Base-by-base conservation (phyloP, 2,329 filamentous ascomycete species). In the Keithomyces neogunnii region DNA sequence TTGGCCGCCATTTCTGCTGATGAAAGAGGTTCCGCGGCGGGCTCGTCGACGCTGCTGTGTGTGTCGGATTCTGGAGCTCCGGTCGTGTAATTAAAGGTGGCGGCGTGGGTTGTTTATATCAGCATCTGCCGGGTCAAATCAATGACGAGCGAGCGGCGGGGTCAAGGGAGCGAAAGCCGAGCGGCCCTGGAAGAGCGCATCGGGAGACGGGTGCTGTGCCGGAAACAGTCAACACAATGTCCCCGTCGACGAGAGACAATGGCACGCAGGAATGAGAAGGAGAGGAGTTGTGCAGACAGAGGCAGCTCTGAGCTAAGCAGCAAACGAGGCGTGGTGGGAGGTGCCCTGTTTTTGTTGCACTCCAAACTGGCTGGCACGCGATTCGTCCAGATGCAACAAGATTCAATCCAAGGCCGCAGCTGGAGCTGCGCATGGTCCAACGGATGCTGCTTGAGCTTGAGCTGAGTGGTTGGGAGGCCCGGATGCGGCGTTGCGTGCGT, bases 1-100 rank as follows among this genome's bases (percentile, higher is more conserved):
- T 77, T 81, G 59, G 73, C 61, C 53, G 77, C 65, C 77, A 83
- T 81, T 56, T 59, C 67, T 32, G 56, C 55, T 52, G 52, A 39
- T 36, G 31, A 19, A 33, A 13, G 11, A 2, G 47, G 4, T 40
- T 49, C 52, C 50, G 45, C 39, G 45, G 44, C 53, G 49, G 47
- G 46, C n/a, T 26, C 19, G 42, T 13, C 10, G n/a, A 31, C 36
- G 47, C 10, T 5, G 19, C 19, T 19, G 19, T 11, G 39, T 49
- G 39, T 13, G n/a, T 19, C 28, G 10, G 4, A 44, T 5, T 19
- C 8, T 10, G 42, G 28, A 40, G 33, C 13, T 29, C 29, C 11
- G 29, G 10, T 11, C n/a, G 7, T 40, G 19, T 40, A 19, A 26
- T 40, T 30, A 30, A 47, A 19, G 32, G 38, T 32, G 29, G 29